Evolutionary conservation across 768 basidiomycete genomes (phyloP).

Genomic region (Russula earlei): DNA sequence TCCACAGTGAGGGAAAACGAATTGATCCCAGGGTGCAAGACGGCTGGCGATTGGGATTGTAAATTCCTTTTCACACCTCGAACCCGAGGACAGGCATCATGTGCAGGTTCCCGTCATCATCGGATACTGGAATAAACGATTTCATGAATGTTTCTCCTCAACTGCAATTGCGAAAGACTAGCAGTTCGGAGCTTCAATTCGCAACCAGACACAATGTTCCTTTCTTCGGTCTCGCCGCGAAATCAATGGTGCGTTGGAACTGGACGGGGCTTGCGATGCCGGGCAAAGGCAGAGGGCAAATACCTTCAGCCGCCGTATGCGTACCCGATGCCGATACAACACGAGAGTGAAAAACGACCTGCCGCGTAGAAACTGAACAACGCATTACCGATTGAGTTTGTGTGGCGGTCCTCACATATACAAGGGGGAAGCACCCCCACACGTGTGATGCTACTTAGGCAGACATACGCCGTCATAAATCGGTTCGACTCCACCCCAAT

Average conservation of each 20-base stretch:
- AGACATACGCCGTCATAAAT: constrained; percentile 9
- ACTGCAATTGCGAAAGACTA: background rate
- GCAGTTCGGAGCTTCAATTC: background rate
- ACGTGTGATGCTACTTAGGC: background rate
- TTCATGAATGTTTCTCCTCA: background rate
- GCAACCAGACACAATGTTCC: background rate
- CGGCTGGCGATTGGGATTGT: background rate
- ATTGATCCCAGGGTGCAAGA: background rate
- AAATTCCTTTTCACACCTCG: background rate
- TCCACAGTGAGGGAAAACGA: background rate
- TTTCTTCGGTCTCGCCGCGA: background rate
- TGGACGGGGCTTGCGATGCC: background rate
- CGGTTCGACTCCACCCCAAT: background rate
- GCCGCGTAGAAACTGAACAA: background rate
- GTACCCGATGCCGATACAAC: background rate
- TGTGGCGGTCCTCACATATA: background rate
- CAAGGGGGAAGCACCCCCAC: constrained; percentile 1
- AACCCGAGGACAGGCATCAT: too few species aligned
- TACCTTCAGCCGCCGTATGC: too few species aligned
- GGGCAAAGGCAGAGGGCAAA: too few species aligned
- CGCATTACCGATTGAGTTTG: background rate
- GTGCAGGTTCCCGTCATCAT: too few species aligned
- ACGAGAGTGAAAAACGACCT: constrained; percentile 1
- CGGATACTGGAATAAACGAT: background rate
- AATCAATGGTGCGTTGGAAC: background rate